A percentile compares a stretch with the other conserved stretches of the same genome.
Evolutionary conservation across 805 yeast genomes (phyloP).

Genomic region (Lipomyces anomalus): DNA sequence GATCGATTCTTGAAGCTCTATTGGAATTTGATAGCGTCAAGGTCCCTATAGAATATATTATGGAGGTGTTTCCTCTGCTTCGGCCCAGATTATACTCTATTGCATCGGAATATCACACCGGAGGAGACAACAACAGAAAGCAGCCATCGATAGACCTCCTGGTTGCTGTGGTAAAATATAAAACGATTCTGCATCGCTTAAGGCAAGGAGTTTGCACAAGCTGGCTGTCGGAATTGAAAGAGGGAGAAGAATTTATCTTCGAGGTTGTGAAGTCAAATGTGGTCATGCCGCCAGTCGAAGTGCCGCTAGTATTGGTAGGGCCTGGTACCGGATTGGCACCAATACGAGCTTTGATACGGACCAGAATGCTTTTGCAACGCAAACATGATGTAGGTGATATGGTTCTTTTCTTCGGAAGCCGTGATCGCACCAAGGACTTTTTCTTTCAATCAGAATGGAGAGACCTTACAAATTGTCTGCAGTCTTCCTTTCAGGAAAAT

Average conservation of each 20-base stretch:
- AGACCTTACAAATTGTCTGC: too few species aligned
- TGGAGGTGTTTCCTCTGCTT: slow-evolving; percentile 73
- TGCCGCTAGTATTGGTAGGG: slow-evolving; percentile 66
- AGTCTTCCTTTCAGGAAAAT: too few species aligned
- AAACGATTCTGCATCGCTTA: slow-evolving; percentile 67
- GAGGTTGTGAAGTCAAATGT: slow-evolving; percentile 37
- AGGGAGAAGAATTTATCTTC: slow-evolving; percentile 49
- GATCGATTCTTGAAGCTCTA: slow-evolving; percentile 79
- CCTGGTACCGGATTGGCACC: slow-evolving; percentile 99
- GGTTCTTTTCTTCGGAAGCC: slow-evolving; percentile 67
- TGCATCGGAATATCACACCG: slow-evolving; percentile 65
- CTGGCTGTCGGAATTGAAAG: slow-evolving; percentile 53
- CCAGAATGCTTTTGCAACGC: slow-evolving; percentile 21
- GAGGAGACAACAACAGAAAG: slow-evolving; percentile 34
- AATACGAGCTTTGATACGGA: slow-evolving; percentile 59
- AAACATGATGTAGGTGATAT: slow-evolving; percentile 30
- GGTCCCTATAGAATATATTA: slow-evolving; percentile 68
- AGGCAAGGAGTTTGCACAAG: slow-evolving; percentile 79
- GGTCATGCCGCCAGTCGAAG: slow-evolving; percentile 39
- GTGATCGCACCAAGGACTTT: slow-evolving; percentile 61
- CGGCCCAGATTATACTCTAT: slow-evolving; percentile 82
- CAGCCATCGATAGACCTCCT: slow-evolving; percentile 51
- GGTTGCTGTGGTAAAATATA: slow-evolving; percentile 80
- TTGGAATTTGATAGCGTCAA: slow-evolving; percentile 71
- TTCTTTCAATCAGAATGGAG: slow-evolving; percentile 56